phyloP scores from a whole-genome alignment of 2,329 filamentous ascomycete genomes.

The Cryphonectria japonica region DNA sequence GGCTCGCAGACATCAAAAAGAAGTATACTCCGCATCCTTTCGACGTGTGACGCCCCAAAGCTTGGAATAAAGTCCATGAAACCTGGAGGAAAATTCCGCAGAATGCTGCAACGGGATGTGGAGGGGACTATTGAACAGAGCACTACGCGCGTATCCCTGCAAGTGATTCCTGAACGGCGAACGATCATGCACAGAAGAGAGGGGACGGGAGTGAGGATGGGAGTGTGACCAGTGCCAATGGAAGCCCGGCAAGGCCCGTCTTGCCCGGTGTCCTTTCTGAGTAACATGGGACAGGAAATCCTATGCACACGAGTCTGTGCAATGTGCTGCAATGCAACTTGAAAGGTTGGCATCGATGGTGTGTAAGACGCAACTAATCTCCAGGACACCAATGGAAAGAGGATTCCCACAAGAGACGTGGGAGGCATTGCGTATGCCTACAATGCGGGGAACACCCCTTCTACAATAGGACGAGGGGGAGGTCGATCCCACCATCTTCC shows the following conservation, averaged over 20 bases:
- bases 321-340: not conserved
- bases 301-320: not conserved
- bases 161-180: not conserved
- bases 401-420: not conserved
- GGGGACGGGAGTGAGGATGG: not conserved
- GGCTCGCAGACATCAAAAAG: not conserved
- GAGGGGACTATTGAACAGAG: not conserved
- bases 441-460: not conserved
- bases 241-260: too few species aligned
- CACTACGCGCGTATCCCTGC: not conserved
- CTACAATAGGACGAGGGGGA: not conserved
- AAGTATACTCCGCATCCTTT: not conserved
- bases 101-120: not conserved
- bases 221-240: not conserved
- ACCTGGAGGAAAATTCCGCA: not conserved
- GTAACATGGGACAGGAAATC: not conserved
- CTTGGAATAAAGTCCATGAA: not conserved
- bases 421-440: not conserved
- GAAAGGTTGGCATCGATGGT: not conserved
- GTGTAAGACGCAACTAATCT: not conserved
- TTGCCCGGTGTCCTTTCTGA: not conserved
- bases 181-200: not conserved
- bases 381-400: not conserved
- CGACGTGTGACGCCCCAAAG: not conserved
- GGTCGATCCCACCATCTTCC: not conserved